These are phyloP conservation scores for Pyricularia grisea DNA, from an alignment of 2,329 filamentous ascomycete species.

Conservation along the genomic window DNA sequence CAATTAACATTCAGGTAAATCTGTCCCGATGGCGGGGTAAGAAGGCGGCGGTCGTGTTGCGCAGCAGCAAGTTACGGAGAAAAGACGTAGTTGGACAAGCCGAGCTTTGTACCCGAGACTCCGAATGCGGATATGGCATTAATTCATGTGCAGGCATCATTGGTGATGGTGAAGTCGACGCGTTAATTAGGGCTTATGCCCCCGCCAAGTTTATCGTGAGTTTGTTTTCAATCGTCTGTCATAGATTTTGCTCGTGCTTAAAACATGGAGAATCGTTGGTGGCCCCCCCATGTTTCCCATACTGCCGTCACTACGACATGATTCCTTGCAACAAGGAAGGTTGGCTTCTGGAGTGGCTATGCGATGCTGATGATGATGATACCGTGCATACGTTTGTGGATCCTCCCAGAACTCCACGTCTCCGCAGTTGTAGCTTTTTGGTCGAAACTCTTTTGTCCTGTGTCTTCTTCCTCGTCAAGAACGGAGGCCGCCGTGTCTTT, in stretches of 20 bases:
- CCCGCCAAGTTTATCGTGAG: not conserved
- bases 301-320: too few relatives aligned
- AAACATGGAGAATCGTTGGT: not conserved
- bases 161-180: not conserved
- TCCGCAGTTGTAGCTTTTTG: not conserved
- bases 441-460: not conserved
- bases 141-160: not conserved
- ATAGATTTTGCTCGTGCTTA: not conserved
- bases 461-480: not conserved
- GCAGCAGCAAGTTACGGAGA: not conserved
- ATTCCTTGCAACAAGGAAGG: not conserved
- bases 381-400: not conserved
- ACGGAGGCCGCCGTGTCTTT: not conserved
- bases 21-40: slow-evolving; percentile 7
- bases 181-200: not conserved
- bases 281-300: not conserved
- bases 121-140: not conserved
- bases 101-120: not conserved
- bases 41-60: not conserved
- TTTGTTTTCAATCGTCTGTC: not conserved
- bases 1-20: slow-evolving; percentile 8
- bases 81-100: not conserved
- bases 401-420: not conserved
- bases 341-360: not conserved
- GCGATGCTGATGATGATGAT: not conserved